Conservation (phyloP, 1,139 yeast genomes). For the Debaryomyces psychrophilus region DNA sequence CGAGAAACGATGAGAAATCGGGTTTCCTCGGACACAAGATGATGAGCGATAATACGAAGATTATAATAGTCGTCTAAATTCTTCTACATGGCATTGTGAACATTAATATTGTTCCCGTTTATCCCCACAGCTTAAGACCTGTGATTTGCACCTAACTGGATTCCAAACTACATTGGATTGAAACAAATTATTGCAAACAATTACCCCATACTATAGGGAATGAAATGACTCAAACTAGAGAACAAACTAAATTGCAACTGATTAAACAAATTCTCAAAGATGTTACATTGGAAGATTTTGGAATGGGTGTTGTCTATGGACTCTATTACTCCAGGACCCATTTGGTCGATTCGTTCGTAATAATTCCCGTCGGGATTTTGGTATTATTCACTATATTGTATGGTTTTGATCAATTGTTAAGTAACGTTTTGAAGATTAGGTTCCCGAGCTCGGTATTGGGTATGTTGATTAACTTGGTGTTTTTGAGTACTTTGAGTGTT, state of each 20-base stretch:
- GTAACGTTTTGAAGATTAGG: conserved; percentile 50
- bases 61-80: neutral
- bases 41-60: neutral
- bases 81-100: neutral
- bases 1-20: neutral
- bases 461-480: conserved; percentile 63
- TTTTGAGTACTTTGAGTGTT: conserved; percentile 41
- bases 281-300: conserved; percentile 14
- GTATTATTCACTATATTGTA: conserved; percentile 50
- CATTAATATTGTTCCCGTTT: neutral
- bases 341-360: conserved; percentile 35
- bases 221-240: neutral
- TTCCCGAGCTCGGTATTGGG: conserved; percentile 81
- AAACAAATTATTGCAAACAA: neutral
- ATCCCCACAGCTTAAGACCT: neutral
- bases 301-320: conserved; percentile 26
- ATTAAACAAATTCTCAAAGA: conserved; percentile 4
- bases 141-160: neutral
- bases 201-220: neutral
- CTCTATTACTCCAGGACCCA: conserved; percentile 35
- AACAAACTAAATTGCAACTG: neutral
- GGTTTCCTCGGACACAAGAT: neutral
- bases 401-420: conserved; percentile 61
- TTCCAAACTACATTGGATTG: neutral
- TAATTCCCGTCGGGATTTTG: conserved; percentile 42